Percentiles rank a stretch among this genome's conserved stretches.
phyloP scores from a whole-genome alignment of 352 stramenopile genomes.

The Phytophthora ramorum region DNA sequence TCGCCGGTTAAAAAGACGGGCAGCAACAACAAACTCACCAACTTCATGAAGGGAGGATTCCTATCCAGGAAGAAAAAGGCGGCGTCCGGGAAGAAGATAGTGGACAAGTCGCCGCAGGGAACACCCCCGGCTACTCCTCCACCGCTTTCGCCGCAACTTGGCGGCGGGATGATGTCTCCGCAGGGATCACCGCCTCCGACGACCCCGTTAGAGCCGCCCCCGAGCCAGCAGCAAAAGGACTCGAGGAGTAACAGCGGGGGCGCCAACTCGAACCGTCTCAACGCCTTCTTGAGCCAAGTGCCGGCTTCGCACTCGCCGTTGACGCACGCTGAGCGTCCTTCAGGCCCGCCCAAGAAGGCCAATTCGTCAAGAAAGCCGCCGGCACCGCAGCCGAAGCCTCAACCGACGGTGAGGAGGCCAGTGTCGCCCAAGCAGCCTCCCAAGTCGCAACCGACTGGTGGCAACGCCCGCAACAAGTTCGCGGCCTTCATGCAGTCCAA shows the following conservation, averaged over 20 bases:
- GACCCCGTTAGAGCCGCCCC: constrained; percentile 29
- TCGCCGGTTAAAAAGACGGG: constrained; percentile 72
- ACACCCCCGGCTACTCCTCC: constrained; percentile 71
- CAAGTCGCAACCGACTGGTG: constrained; percentile 18
- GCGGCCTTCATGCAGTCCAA: constrained; percentile 85
- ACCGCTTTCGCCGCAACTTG: constrained; percentile 56
- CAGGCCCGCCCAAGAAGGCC: constrained; percentile 61
- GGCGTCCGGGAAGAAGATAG: constrained; percentile 33
- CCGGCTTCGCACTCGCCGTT: constrained; percentile 64
- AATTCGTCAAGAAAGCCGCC: constrained; percentile 49
- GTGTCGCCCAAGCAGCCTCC: constrained; percentile 37
- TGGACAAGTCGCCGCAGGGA: constrained; percentile 46
- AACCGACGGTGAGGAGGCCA: constrained; percentile 27
- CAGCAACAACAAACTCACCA: constrained; percentile 75
- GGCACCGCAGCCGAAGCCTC: constrained; percentile 26
- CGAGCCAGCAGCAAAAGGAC: constrained; percentile 27
- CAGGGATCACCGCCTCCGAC: constrained; percentile 31
- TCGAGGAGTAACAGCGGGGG: constrained; percentile 54
- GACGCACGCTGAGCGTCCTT: constrained; percentile 62
- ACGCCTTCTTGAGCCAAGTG: constrained; percentile 82
- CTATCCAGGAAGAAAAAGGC: constrained; percentile 74
- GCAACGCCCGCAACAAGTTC: constrained; percentile 77
- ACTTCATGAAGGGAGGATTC: constrained; percentile 86
- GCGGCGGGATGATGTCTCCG: constrained; percentile 38
- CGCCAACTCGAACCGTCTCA: constrained; percentile 65